Evolutionary conservation across 1,284 basidiomycete genomes (phyloP), one percentile per base, ranked within the genome.

Genomic region (Trichosporon asahii): DNA sequence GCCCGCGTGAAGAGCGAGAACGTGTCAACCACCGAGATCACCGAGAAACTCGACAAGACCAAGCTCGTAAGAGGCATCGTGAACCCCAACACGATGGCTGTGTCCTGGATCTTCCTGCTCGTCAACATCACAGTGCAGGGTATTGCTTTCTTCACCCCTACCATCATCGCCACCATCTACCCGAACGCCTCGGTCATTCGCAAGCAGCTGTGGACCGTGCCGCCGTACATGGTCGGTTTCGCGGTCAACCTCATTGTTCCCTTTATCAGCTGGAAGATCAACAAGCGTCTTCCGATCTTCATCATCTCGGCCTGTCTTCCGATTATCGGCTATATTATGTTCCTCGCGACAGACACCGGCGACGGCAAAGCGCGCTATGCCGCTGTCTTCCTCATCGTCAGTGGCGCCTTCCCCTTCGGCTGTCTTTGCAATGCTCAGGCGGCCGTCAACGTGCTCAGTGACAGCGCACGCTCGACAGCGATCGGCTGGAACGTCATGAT

Each of bases 161-260:
- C 76, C 5, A 76, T 80, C 35, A 64, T 79, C 4, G 67, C 69
- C 9, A 72, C 74, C 9, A 77, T 77, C 68, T 80, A 80, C 66
- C 77, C 78, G 3, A 67, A 63, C 5, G 68, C 70, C 2, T 61
- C 73, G 2, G 69, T 68, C 1, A 75, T 77, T 27, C 67, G 71
- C 12, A 74, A 81, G 46, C 83, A 84, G 67, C 76, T 83, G 1
- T 73, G 75, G 15, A 82, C 80, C 0, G 82, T 83, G 0, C 82
- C 82, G 0, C 79, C 80, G 5, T 79, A 81, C 68, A 65, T 83
- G n/a, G 77, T 76, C 3, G 81, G 80, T 1, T 77, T 75, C 1
- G 68, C 75, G 14, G 66, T 77, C 35, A 76, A 77, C 18, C 65
- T 83, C 29, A 49, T 75, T 31, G 65, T 78, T 11, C 74, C 80